phyloP scores from a whole-genome alignment of 23 red algal species.

The Agarophyton chilense region DNA sequence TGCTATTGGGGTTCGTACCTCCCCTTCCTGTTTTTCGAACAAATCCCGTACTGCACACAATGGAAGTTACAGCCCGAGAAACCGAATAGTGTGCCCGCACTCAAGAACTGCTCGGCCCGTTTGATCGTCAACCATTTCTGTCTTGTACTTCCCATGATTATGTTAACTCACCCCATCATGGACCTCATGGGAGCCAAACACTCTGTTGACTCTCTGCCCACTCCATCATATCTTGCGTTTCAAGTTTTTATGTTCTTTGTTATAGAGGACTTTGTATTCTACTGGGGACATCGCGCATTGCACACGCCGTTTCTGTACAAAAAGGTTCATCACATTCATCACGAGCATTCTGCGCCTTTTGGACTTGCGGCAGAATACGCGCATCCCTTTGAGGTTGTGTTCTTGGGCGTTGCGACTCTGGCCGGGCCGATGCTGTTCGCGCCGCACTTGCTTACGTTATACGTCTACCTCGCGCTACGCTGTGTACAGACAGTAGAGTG shows the following conservation, averaged over 20 bases:
- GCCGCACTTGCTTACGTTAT: constrained; percentile 94
- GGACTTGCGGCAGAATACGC: constrained; percentile 94
- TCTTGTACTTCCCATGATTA: constrained; percentile 90
- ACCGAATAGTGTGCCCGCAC: not conserved
- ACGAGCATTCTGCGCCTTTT: constrained; percentile 90
- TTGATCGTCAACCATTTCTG: constrained; percentile 81
- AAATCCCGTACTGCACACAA: constrained; percentile 53
- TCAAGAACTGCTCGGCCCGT: constrained; percentile 53
- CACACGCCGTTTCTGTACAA: constrained; percentile 94
- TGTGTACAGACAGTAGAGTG: constrained; percentile 90
- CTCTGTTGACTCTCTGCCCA: constrained; percentile 47
- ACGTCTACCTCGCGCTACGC: constrained; percentile 84
- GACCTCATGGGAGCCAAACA: constrained; percentile 54
- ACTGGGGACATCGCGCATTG: constrained; percentile 93
- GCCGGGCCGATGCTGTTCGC: constrained; percentile 75
- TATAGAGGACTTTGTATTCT: constrained; percentile 93
- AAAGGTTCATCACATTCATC: constrained; percentile 87
- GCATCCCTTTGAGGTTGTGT: constrained; percentile 91
- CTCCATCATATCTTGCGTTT: constrained; percentile 17
- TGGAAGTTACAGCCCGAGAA: constrained; percentile 65
- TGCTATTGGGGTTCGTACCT: constrained; percentile 94
- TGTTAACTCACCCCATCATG: constrained; percentile 91
- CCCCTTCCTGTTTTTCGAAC: constrained; percentile 51
- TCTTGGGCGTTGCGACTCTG: constrained; percentile 86
- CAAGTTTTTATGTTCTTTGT: constrained; percentile 90